Base-by-base conservation (phyloP, 139 green algal species). In the Chlamydomonas sp. region DNA sequence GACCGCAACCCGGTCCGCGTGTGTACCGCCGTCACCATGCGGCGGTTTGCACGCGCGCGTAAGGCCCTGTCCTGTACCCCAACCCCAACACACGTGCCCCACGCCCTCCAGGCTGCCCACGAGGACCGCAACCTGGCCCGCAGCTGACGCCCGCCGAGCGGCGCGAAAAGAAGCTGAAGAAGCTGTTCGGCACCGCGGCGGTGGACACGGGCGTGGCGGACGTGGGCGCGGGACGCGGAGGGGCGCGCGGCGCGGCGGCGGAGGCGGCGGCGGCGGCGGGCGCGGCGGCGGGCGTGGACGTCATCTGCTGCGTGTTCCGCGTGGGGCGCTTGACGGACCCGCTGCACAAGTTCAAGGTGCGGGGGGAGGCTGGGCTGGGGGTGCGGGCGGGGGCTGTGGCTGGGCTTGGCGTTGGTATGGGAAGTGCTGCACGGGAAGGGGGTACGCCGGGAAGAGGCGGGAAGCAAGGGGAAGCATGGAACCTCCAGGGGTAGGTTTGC, bases 121-220 rank as follows among this genome's bases (percentile, higher is more conserved):
- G 96, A 98, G 18, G 98, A 99, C 90, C 93, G 98, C 74, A 99
- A 99, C 92, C 91, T 98, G 31, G 95, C 97, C 0, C 92, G 97
- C 78, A 98, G 96, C 94, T 99, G 16, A 99, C 97, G 20, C 97
- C 97, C 1, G 94, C 95, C 6, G 98, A 99, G 92, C 84, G 90
- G 16, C 92, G 93, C 60, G 96, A 98, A 69, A 99, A 99, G 93
- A 99, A 99, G 93, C 77, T 98, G 78, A 89, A 90, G 58, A 99
- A 99, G 92, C 91, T 99, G 91, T 95, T 99, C 68, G 96, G 94
- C 61, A 87, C 91, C 49, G 78, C 10, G 86, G 80, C 69, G 1
- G 72, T 78, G 14, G 68, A 85, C 20, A 5, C 82, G 4, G 71
- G 82, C 9, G 82, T 17, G 0, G 61, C 82, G n/a, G 71, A 87